Percentiles rank a stretch among this genome's conserved stretches.
Conservation (phyloP, 129 eudicot species). For the Ambrosia trifida region DNA sequence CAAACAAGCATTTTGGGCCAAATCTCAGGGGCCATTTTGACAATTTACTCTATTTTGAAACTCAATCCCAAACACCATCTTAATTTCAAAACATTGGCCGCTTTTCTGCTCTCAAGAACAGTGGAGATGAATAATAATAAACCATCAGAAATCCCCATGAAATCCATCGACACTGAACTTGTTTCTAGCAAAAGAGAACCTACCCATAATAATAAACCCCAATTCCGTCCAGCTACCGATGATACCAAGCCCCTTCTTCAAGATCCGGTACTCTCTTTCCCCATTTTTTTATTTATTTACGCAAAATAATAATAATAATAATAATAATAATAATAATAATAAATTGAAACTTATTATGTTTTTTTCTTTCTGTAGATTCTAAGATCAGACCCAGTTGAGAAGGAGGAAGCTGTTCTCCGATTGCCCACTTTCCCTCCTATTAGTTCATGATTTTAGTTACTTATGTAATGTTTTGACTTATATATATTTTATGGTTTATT, state of each 20-base stretch:
- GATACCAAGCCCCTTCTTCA: constrained; percentile 83
- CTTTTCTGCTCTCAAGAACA: not conserved
- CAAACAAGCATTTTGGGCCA: too few species aligned
- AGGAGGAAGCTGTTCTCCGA: constrained; percentile 88
- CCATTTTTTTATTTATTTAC: not conserved
- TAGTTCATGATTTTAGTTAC: constrained; percentile 21
- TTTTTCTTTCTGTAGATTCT: constrained; percentile 47
- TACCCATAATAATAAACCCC: constrained; percentile 47
- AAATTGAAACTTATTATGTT: not conserved
- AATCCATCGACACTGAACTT: constrained; percentile 32
- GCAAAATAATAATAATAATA: not conserved
- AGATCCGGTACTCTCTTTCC: constrained; percentile 65
- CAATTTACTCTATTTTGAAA: too few species aligned
- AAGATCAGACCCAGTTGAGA: constrained; percentile 81
- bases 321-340: not conserved
- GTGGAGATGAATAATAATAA: constrained; percentile 5
- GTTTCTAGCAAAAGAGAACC: constrained; percentile 21
- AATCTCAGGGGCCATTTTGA: too few species aligned
- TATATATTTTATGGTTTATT: not conserved
- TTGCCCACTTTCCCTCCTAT: constrained; percentile 66
- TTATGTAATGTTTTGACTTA: not conserved
- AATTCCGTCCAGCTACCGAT: constrained; percentile 61
- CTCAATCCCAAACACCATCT: too few species aligned
- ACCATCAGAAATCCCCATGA: constrained; percentile 21
- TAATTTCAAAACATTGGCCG: not conserved